phyloP scores from a whole-genome alignment of 495 filamentous ascomycete species.

The Umbilicaria muhlenbergii region DNA sequence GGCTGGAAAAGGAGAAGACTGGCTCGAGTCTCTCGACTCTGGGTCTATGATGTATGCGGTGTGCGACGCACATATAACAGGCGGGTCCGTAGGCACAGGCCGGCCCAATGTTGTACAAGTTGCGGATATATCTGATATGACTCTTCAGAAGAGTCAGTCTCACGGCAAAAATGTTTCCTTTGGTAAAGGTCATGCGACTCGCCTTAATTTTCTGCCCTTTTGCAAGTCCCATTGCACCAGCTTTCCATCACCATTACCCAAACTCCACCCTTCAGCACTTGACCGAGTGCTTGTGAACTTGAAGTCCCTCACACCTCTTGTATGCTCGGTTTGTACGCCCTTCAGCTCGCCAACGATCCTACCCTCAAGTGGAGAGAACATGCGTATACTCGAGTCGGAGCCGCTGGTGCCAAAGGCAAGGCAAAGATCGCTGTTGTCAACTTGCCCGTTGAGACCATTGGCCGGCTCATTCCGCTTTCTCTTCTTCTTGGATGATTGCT shows the following conservation, averaged over 20 bases:
- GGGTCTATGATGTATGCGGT: slow-evolving; percentile 34
- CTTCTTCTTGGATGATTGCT: slow-evolving; percentile 37
- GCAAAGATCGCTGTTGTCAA: slow-evolving; percentile 28
- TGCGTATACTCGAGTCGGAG: slow-evolving; percentile 29
- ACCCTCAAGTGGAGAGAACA: slow-evolving; percentile 38
- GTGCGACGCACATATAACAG: slow-evolving; percentile 40
- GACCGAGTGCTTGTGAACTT: slow-evolving; percentile 33
- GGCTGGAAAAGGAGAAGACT: slow-evolving; percentile 31
- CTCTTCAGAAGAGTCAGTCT: no score
- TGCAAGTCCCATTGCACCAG: slow-evolving; percentile 44
- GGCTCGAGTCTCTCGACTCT: slow-evolving; percentile 20
- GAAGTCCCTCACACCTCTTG: slow-evolving; percentile 39
- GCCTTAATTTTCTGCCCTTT: slow-evolving; percentile 32
- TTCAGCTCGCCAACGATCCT: slow-evolving; percentile 32
- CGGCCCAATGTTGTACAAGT: no score
- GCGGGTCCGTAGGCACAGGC: slow-evolving; percentile 1
- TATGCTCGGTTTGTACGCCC: slow-evolving; percentile 24
- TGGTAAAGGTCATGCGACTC: slow-evolving; percentile 1
- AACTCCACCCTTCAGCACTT: slow-evolving; percentile 38
- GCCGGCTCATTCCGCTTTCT: slow-evolving; percentile 33
- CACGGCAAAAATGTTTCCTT: no score
- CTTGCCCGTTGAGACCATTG: slow-evolving; percentile 24
- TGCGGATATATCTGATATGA: no score
- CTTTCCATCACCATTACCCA: slow-evolving; percentile 38
- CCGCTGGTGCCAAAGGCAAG: slow-evolving; percentile 37